Evolutionary conservation across 1,139 yeast genomes (phyloP), one percentile per base, ranked within the genome.

Genomic region (Kodamaea fungicola): DNA sequence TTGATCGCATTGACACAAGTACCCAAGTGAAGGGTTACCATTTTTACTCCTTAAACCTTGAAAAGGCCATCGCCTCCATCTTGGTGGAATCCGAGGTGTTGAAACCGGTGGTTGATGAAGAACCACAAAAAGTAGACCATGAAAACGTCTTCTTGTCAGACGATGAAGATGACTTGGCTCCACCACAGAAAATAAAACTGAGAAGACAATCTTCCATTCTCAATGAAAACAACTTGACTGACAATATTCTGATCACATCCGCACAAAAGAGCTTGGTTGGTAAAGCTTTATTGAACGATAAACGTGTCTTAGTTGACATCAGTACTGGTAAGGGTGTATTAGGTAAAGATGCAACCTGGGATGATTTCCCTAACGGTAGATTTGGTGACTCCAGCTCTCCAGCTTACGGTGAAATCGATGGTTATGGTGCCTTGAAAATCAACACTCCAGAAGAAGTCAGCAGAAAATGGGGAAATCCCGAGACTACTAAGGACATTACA

Each of bases 381-480:
- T 92, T 89, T 60, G 97, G 98, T 62, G 97, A 94, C 62, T 88
- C 97, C 0, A 74, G 95, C 50, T 89, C 97, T 25, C 98, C 98
- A 5, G 92, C 98, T 0, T 92, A 85, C 62, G 98, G 98, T 64
- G 97, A 90, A 61, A 86, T 90, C 53, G 97, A 90, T 57, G 98
- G 97, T 25, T 92, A 92, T 60, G 97, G 98, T 2, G 96, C 97
- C 1, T 74, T 92, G 50, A 90, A 89, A 52, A 78, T 86, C 9
- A 59, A 58, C 40, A 75, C 89, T 7, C 74, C 81, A n/a, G 71
- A 73, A 31, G 79, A 74, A 52, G 96, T 96, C 0, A 67, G 75
- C 37, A 75, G 74, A 37, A 68, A 80, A 32, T 92, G 97, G 97
- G 97, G 96, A 0, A 66, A 74, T 35, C 97, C 97, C 4, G 76